Conservation (phyloP, 305 asterid species). For the Galium porrigens region DNA sequence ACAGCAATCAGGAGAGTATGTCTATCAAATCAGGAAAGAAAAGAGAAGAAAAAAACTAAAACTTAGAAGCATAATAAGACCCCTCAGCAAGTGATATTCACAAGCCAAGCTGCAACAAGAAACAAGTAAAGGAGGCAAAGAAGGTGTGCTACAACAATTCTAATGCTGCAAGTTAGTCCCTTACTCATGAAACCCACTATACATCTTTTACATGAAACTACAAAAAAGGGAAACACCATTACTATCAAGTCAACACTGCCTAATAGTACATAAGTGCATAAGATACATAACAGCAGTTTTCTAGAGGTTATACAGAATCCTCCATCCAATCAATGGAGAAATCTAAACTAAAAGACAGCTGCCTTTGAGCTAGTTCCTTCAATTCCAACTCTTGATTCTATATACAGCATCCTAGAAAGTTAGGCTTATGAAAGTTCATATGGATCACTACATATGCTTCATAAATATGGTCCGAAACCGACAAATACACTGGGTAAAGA, state of each 20-base stretch:
- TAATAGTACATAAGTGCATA: background rate
- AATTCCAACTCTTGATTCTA: background rate
- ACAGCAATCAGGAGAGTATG: background rate
- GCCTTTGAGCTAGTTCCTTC: background rate
- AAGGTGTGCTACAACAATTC: background rate
- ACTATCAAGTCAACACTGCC: background rate
- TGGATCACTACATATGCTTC: background rate
- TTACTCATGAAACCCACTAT: background rate
- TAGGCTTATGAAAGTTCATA: background rate
- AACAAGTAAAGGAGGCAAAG: background rate
- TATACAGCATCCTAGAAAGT: background rate
- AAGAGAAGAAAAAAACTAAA: background rate
- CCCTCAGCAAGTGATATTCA: background rate
- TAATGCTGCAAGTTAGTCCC: background rate
- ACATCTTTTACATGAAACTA: background rate
- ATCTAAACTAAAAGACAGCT: background rate
- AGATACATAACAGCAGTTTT: background rate
- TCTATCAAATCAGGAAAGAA: background rate
- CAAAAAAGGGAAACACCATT: background rate
- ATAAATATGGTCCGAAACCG: no score
- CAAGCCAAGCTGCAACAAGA: background rate
- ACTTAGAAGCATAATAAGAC: background rate
- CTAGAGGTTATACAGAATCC: background rate
- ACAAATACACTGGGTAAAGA: background rate
- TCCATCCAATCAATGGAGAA: background rate